Evolutionary conservation across 2,329 filamentous ascomycete genomes (phyloP).

Genomic region (Hypoxylon sp.): DNA sequence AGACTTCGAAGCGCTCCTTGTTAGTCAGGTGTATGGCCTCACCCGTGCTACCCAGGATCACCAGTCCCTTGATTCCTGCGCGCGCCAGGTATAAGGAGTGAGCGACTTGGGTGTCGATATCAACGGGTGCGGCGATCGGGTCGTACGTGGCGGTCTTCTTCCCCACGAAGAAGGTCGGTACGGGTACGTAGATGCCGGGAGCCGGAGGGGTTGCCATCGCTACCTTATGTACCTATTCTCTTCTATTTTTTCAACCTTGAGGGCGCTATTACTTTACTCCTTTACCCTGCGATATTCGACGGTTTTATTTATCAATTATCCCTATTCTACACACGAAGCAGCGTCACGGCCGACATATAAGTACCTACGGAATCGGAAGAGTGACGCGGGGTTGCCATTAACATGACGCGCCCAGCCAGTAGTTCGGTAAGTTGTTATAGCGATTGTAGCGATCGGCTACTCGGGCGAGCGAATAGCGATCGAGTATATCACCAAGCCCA

Average conservation of each 20-base stretch:
- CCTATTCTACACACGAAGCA: slow-evolving; percentile 3
- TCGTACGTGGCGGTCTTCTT: slow-evolving; percentile 55
- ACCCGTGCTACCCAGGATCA: slow-evolving; percentile 72
- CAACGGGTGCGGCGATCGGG: slow-evolving; percentile 62
- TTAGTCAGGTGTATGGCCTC: slow-evolving; percentile 71
- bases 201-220: slow-evolving; percentile 52
- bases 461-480: slow-evolving; percentile 41
- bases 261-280: not conserved
- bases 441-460: slow-evolving; percentile 33
- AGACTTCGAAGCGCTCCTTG: slow-evolving; percentile 65
- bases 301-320: not conserved
- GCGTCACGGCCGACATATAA: not conserved
- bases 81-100: slow-evolving; percentile 71
- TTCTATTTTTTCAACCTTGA: not conserved
- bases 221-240: too few species aligned
- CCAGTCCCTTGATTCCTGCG: slow-evolving; percentile 69
- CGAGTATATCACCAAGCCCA: not conserved
- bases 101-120: slow-evolving; percentile 66
- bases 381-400: slow-evolving; percentile 39
- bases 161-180: slow-evolving; percentile 71
- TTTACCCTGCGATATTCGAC: not conserved
- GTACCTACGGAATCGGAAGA: slow-evolving; percentile 2
- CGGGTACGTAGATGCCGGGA: slow-evolving; percentile 66
- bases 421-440: slow-evolving; percentile 25
- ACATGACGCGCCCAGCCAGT: slow-evolving; percentile 23